A percentile compares a stretch with the other conserved stretches of the same genome.
phyloP scores from a whole-genome alignment of 306 rosid species.

The Acacia confusa region DNA sequence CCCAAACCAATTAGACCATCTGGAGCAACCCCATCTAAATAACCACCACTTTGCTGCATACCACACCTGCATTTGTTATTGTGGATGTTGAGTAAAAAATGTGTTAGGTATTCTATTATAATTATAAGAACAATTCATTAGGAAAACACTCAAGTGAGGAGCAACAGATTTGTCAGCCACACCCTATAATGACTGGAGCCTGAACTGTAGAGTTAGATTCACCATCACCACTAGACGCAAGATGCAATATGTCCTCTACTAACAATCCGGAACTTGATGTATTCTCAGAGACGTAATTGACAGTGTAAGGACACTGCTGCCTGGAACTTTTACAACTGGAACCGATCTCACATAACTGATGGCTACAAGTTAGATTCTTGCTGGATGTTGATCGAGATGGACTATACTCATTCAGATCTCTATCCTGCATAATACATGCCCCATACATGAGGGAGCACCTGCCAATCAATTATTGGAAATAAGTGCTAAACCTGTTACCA shows the following conservation, averaged over 20 bases:
- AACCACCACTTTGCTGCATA: constrained; percentile 95
- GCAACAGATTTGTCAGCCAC: constrained; percentile 30
- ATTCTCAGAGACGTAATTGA: constrained; percentile 65
- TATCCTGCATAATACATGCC: constrained; percentile 99
- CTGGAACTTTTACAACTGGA: constrained; percentile 65
- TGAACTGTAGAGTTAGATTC: constrained; percentile 56
- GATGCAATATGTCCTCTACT: constrained; percentile 82
- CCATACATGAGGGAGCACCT: constrained; percentile 96
- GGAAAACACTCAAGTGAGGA: constrained; percentile 17
- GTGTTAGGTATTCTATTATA: not conserved
- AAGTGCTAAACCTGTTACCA: constrained; percentile 79
- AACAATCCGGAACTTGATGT: constrained; percentile 94
- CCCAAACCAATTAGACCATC: constrained; percentile 96
- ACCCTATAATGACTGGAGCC: constrained; percentile 85
- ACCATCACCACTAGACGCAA: constrained; percentile 52
- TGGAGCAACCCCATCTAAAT: constrained; percentile 89
- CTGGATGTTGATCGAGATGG: constrained; percentile 79
- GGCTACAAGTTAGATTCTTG: constrained; percentile 78
- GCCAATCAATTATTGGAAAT: constrained; percentile 97
- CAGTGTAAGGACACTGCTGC: constrained; percentile 71
- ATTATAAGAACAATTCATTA: constrained; percentile 1
- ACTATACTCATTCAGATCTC: constrained; percentile 84
- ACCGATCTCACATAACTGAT: constrained; percentile 67
- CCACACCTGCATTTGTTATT: constrained; percentile 71
- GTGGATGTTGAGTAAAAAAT: constrained; percentile 20